A percentile compares a stretch with the other conserved stretches of the same genome.
These are phyloP conservation scores for Tilletia horrida DNA, from an alignment of 1,284 basidiomycete genomes.

Conservation along the genomic window DNA sequence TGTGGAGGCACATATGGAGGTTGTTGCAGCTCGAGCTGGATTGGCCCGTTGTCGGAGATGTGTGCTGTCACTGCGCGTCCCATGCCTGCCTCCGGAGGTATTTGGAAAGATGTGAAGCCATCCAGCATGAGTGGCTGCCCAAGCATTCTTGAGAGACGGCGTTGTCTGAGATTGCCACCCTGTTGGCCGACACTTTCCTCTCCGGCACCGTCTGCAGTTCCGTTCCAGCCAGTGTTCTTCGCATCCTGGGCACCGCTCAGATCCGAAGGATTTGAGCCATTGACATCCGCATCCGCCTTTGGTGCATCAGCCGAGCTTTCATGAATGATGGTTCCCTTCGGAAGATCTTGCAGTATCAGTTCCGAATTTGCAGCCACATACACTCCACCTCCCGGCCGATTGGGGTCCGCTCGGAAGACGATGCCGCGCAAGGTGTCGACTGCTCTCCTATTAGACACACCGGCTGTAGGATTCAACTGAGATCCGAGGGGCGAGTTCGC, in stretches of 20 bases:
- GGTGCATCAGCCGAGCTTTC: constrained; percentile 39
- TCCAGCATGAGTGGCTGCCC: not conserved
- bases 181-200: no score
- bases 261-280: no score
- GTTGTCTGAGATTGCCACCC: no score
- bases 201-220: no score
- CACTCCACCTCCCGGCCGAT: constrained; percentile 74
- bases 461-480: constrained; percentile 58
- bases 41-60: constrained; percentile 4
- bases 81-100: constrained; percentile 15
- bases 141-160: not conserved
- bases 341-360: constrained; percentile 64
- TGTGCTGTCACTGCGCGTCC: constrained; percentile 10
- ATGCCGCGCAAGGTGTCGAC: constrained; percentile 59
- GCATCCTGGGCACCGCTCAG: no score
- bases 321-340: constrained; percentile 66
- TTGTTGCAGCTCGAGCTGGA: constrained; percentile 10
- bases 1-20: constrained; percentile 4
- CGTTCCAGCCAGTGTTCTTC: not conserved
- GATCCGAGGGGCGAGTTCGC: constrained; percentile 45
- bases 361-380: constrained; percentile 64
- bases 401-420: constrained; percentile 62
- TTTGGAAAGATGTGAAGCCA: constrained; percentile 12
- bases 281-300: not conserved
- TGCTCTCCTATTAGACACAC: constrained; percentile 55